A percentile compares a stretch with the other conserved stretches of the same genome.
Evolutionary conservation across 257 asterid genomes (phyloP).

Genomic region (Nicotiana tabacum): DNA sequence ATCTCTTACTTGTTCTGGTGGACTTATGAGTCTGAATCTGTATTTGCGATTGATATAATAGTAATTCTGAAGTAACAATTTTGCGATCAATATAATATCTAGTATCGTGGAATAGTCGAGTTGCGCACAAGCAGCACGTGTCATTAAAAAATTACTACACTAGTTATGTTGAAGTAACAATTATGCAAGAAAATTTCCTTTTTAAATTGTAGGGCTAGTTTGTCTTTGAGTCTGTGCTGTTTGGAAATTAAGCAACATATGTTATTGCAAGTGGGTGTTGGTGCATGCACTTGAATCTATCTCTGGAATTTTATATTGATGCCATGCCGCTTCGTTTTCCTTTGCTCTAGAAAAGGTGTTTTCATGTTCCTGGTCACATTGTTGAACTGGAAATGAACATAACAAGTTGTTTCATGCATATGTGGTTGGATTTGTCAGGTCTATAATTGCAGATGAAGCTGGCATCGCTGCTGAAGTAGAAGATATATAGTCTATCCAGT

Average conservation of each 20-base stretch:
- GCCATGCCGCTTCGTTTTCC: background rate
- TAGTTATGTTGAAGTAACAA: background rate
- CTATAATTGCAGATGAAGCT: background rate
- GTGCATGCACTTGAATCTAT: slow-evolving; percentile 9
- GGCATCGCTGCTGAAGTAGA: background rate
- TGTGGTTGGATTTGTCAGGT: slow-evolving; percentile 3
- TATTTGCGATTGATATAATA: no score
- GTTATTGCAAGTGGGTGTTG: slow-evolving; percentile 8
- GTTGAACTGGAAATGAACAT: background rate
- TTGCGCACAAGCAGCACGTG: no score
- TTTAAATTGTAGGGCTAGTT: background rate
- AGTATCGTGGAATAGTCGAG: no score
- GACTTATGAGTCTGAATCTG: background rate
- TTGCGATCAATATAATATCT: background rate
- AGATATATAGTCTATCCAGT: background rate
- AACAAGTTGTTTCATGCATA: background rate
- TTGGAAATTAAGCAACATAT: background rate
- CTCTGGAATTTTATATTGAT: background rate
- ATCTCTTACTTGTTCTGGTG: background rate
- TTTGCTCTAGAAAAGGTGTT: background rate
- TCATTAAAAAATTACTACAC: no score
- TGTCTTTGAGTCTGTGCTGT: background rate
- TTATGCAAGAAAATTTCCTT: background rate
- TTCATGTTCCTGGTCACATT: background rate
- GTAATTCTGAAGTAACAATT: background rate